These are phyloP conservation scores for Mycosphaerella arachidis DNA, from an alignment of 2,329 filamentous ascomycete species.

Conservation along the genomic window DNA sequence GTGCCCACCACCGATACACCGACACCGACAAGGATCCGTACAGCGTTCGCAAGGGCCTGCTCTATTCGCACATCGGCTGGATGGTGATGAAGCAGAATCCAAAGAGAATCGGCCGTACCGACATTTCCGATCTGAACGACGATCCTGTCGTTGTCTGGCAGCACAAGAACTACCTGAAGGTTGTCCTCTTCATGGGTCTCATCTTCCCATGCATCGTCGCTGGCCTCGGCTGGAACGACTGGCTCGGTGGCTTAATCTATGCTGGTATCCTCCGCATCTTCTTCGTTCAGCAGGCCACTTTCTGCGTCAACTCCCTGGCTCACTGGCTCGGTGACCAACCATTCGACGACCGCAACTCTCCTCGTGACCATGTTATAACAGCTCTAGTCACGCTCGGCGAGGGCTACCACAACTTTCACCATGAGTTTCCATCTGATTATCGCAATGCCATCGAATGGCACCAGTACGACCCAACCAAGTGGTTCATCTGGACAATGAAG, in stretches of 20 bases:
- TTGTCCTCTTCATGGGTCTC: constrained; percentile 71
- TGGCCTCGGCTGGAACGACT: constrained; percentile 77
- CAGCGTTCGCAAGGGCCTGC: constrained; percentile 80
- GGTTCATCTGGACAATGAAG: constrained; percentile 82
- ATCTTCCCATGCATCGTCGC: constrained; percentile 70
- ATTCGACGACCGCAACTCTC: constrained; percentile 88
- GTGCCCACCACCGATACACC: constrained; percentile 86
- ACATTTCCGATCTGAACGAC: constrained; percentile 84
- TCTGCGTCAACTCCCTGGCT: constrained; percentile 87
- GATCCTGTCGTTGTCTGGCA: constrained; percentile 82
- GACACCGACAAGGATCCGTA: constrained; percentile 91
- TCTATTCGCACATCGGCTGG: constrained; percentile 83
- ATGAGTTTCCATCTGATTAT: constrained; percentile 91
- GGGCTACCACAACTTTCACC: constrained; percentile 94
- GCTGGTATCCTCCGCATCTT: constrained; percentile 81
- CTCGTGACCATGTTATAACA: constrained; percentile 81
- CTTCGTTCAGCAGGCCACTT: constrained; percentile 87
- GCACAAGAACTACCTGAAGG: constrained; percentile 80
- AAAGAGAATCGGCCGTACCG: constrained; percentile 80
- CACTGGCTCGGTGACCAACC: constrained; percentile 91
- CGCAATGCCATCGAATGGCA: constrained; percentile 87
- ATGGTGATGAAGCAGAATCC: constrained; percentile 94
- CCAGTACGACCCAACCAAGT: constrained; percentile 90
- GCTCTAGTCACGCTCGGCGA: constrained; percentile 80
- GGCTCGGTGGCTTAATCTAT: constrained; percentile 76